Evolutionary conservation across 495 filamentous ascomycete species (phyloP), one percentile per base, ranked within the genome.

Genomic region (Cercophora newfieldiana): DNA sequence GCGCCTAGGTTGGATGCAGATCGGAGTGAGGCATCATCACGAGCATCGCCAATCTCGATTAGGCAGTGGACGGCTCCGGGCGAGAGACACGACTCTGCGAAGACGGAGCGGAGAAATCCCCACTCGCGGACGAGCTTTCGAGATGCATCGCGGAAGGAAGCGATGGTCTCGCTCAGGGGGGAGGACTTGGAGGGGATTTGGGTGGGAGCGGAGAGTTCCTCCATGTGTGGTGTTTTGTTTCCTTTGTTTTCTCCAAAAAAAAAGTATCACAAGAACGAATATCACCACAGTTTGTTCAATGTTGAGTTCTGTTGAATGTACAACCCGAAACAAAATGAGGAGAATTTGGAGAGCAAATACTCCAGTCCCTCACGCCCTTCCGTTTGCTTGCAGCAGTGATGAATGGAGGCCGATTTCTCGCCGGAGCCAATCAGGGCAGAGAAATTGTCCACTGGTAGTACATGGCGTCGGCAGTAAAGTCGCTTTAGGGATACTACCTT

Each of bases 41-140:
- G 28, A 33, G 56, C 47, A 29, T 71, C 58, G 25, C 68, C 70
- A 18, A 76, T 69, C 51, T 76, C 72, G 56, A 74, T 64, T 19
- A 76, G 59, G 37, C 65, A 69, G 55, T 74, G 70, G 8, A 69
- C 66, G n/a, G 72, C 72, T 1, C 66, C 67, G 0, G 68, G 59
- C 0, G 70, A 71, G 14, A 76, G 69, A 4, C 24, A n/a, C 10
- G 66, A 67, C 0, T 58, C 63, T 22, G 67, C 63, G 6, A 71
- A 44, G 14, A 56, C 71, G 0, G 65, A 44, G 8, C 33, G 68
- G 22, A 74, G 54, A 31, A 76, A 72, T 2, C 64, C 70, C 65
- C 69, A 68, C 63, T 76, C 74, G 3, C 74, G 61, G 18, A 71
- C 68, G 56, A 76, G 65, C 53, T 66, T 68, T 6, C 70, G 61